These are phyloP conservation scores for Ascomycota sp. DNA, from an alignment of 2,329 filamentous ascomycete species.

Conservation along the genomic window DNA sequence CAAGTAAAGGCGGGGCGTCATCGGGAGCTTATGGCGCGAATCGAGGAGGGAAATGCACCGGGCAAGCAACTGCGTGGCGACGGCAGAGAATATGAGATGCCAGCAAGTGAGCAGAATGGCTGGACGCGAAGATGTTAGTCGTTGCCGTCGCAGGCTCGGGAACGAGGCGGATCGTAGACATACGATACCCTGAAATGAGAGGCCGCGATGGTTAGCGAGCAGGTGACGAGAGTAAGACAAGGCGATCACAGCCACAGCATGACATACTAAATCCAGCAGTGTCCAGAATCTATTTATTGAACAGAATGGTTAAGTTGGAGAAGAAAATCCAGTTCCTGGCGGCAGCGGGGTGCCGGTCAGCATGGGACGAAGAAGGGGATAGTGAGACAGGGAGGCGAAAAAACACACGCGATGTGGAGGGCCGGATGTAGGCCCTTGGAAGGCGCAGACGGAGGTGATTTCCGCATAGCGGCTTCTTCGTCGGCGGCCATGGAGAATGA, in stretches of 20 bases:
- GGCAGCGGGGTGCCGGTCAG: not conserved
- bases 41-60: constrained; percentile 41
- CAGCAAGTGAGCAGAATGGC: constrained; percentile 41
- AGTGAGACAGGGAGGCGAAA: not conserved
- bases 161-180: constrained; percentile 1
- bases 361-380: not conserved
- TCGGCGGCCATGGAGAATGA: constrained; percentile 8
- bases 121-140: constrained; percentile 4
- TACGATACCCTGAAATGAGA: constrained; percentile 5
- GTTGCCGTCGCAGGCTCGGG: too few species aligned
- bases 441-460: not conserved
- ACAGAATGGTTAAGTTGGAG: constrained; percentile 67
- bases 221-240: too few species aligned
- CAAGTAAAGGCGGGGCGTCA: constrained; percentile 37
- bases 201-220: not conserved
- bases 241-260: too few species aligned
- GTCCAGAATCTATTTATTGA: constrained; percentile 79
- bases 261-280: constrained; percentile 50
- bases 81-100: constrained; percentile 43
- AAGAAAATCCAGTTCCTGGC: constrained; percentile 55
- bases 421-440: constrained; percentile 11
- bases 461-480: constrained; percentile 3
- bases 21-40: constrained; percentile 35
- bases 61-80: constrained; percentile 43
- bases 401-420: constrained; percentile 11